Evolutionary conservation across 257 asterid genomes (phyloP).

Genomic region (Jacaranda copaia): DNA sequence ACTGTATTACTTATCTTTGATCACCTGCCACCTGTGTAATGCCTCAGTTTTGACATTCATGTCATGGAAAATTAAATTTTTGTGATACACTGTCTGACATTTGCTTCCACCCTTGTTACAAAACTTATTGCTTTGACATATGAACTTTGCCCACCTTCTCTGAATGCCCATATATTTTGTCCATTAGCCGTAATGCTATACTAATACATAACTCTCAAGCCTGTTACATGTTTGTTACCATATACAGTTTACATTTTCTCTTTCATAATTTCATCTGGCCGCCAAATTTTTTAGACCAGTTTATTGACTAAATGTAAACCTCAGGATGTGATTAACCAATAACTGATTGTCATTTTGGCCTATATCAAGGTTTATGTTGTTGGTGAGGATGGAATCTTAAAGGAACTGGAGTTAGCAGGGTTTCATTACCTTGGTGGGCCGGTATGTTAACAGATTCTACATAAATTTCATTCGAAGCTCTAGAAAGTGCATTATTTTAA

Average conservation of each 20-base stretch:
- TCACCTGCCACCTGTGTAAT: neutral
- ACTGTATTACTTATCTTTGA: neutral
- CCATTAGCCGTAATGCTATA: too few species aligned
- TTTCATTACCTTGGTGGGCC: conserved; percentile 93
- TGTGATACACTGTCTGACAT: too few species aligned
- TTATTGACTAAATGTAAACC: neutral
- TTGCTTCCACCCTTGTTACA: too few species aligned
- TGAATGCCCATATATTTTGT: too few species aligned
- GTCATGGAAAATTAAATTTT: neutral
- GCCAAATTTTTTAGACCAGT: too few species aligned
- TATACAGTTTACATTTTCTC: too few species aligned
- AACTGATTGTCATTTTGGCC: conserved; percentile 32
- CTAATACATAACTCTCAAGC: too few species aligned
- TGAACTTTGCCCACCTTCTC: too few species aligned
- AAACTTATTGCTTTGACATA: too few species aligned
- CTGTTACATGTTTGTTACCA: too few species aligned
- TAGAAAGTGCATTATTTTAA: neutral
- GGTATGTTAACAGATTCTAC: conserved; percentile 51
- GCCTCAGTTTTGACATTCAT: neutral
- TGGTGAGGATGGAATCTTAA: conserved; percentile 96
- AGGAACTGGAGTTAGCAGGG: conserved; percentile 95
- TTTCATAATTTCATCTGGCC: too few species aligned
- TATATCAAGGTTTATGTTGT: conserved; percentile 81
- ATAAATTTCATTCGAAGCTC: conserved; percentile 27
- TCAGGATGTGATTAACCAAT: neutral